Conservation (phyloP, 306 rosid genomes). For the Alnus rubra region DNA sequence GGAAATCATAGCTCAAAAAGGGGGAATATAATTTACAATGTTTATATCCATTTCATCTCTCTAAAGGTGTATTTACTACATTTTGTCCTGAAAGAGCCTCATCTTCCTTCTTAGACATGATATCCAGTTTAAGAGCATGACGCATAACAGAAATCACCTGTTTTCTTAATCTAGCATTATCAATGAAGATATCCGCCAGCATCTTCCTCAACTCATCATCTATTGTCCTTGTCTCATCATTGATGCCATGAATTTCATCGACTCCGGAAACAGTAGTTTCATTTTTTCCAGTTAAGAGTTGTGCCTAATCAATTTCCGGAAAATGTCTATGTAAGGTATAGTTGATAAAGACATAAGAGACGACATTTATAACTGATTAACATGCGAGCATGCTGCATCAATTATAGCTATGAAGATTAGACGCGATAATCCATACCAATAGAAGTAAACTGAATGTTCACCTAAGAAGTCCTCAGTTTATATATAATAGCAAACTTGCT, state of each 20-base stretch:
- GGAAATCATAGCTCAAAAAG: conserved; percentile 27
- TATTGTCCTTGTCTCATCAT: conserved; percentile 32
- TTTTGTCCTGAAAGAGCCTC: conserved; percentile 36
- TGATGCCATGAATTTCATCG: conserved; percentile 39
- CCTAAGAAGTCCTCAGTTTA: background rate
- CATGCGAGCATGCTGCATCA: background rate
- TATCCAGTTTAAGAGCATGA: conserved; percentile 47
- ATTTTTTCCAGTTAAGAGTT: conserved; percentile 48
- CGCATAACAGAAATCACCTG: conserved; percentile 59
- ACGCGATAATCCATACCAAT: background rate
- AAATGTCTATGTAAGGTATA: background rate
- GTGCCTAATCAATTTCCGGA: conserved; percentile 55
- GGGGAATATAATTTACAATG: conserved; percentile 29
- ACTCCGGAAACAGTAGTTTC: conserved; percentile 36
- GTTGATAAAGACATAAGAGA: background rate
- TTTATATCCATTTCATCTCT: conserved; percentile 39
- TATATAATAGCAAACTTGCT: background rate
- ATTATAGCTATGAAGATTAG: background rate
- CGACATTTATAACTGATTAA: background rate
- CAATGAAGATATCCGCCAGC: conserved; percentile 60
- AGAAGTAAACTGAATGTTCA: background rate
- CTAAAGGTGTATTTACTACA: conserved; percentile 42
- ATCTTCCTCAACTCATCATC: conserved; percentile 69
- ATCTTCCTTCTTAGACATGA: conserved; percentile 39
- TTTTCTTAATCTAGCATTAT: conserved; percentile 80